Evolutionary conservation across 257 asterid genomes (phyloP).

Genomic region (Nemophila menziesii): DNA sequence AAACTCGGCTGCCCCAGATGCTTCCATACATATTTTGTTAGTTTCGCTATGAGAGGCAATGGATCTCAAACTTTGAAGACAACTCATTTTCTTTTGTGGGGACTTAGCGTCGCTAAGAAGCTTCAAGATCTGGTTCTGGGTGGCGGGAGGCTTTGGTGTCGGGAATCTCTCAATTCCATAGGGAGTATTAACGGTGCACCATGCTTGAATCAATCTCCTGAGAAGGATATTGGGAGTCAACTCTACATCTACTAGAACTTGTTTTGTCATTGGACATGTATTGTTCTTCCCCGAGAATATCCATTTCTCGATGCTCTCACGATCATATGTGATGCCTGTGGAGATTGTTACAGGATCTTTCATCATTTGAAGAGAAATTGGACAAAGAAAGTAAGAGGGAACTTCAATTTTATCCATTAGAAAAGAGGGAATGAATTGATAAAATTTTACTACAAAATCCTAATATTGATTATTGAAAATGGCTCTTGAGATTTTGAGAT

Average conservation of each 20-base stretch:
- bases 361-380: conserved; percentile 67
- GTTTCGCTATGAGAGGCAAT: conserved; percentile 55
- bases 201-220: conserved; percentile 69
- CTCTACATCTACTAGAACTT: conserved; percentile 13
- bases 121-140: conserved; percentile 36
- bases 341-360: conserved; percentile 65
- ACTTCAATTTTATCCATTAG: conserved; percentile 47
- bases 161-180: conserved; percentile 59
- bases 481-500: too few relatives aligned
- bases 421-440: neutral
- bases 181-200: conserved; percentile 63
- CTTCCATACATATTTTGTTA: conserved; percentile 49
- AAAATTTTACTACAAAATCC: too few relatives aligned
- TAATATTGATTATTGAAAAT: too few relatives aligned
- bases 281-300: conserved; percentile 29
- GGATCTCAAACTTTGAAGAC: conserved; percentile 38
- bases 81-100: conserved; percentile 26
- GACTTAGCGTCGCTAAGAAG: conserved; percentile 32
- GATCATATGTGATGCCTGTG: conserved; percentile 77
- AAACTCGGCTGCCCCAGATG: conserved; percentile 41
- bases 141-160: conserved; percentile 59
- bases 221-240: conserved; percentile 65
- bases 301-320: conserved; percentile 76
- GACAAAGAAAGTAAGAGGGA: conserved; percentile 72
- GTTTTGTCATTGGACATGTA: conserved; percentile 66